Evolutionary conservation across 2,329 filamentous ascomycete species (phyloP), one percentile per base, ranked within the genome.

Genomic region (Claviceps citrina): DNA sequence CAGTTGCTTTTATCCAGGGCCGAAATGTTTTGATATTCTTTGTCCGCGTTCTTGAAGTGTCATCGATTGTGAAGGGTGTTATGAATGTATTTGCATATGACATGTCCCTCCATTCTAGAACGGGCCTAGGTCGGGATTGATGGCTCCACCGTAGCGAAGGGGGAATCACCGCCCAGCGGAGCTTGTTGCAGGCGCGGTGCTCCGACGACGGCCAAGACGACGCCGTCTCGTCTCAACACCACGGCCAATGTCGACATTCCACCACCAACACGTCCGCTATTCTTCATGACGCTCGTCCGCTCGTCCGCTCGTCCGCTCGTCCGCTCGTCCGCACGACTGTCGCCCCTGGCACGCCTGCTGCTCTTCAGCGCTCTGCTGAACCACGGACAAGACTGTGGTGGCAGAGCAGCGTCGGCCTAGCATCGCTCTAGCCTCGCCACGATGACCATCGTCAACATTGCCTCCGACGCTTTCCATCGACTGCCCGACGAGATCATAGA

Each of bases 401-500:
- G 43, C 45, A 31, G 44, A 44, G 39, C 49, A 52, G 44, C 55
- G 53, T 47, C 56, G 55, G 43, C 52, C 54, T 30, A 57, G 56
- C 47, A 57, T 55, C 49, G 55, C 58, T 51, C 54, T 30, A 57
- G 56, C 47, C 56, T 55, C 49, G 55, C 58, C 40, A 60, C 60
- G 48, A 46, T 47, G 48, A 52, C 52, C 28, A 42, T 55, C 34
- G n/a, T 8, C 22, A 24, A 8, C 22, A 8, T 8, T 8, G 22
- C 5, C 64, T 18, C 20, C 30, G 37, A 34, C 3, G 44, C 68
- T 26, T 74, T 80, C 48, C 64, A 70, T 27, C 65, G 62, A 34
- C 63, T 82, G 9, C 78, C 78, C 5, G 73, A 78, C 56, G 77
- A 81, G 56, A 81, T 82, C 43, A 79, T 82, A 49, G 63, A 79